Conservation (phyloP, 176 grass and related monocot genomes). For the Triticum urartu region DNA sequence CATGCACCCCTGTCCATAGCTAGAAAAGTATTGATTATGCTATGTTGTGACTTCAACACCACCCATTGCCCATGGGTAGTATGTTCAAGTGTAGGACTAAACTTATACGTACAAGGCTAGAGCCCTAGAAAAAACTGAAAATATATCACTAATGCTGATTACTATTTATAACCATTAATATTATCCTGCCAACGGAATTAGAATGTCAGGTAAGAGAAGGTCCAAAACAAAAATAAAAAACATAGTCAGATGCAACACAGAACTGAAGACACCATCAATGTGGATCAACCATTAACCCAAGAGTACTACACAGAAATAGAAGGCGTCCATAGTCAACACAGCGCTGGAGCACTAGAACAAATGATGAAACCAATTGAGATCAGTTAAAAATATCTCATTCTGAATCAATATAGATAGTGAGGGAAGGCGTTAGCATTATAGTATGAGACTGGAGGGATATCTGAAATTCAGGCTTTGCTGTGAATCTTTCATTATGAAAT, state of each 20-base stretch:
- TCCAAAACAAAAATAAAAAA: not conserved
- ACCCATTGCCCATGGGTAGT: not conserved
- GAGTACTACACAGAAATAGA: not conserved
- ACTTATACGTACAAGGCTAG: not conserved
- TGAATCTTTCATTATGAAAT: not conserved
- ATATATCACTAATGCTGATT: not conserved
- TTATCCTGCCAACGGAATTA: not conserved
- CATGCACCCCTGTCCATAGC: too few species aligned
- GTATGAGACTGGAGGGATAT: not conserved
- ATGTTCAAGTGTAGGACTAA: not conserved
- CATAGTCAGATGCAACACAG: not conserved
- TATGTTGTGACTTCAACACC: not conserved
- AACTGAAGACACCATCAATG: not conserved
- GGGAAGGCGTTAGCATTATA: not conserved
- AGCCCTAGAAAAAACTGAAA: not conserved
- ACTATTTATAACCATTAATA: not conserved
- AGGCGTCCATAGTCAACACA: not conserved
- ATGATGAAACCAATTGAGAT: not conserved
- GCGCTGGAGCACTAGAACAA: conserved; percentile 4
- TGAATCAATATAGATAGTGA: not conserved
- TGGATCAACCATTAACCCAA: conserved; percentile 5
- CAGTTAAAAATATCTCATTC: not conserved
- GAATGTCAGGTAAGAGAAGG: not conserved
- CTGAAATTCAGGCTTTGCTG: not conserved
- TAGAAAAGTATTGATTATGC: not conserved